Evolutionary conservation across 2,329 filamentous ascomycete genomes (phyloP), one percentile per base, ranked within the genome.

Genomic region (Neopestalotiopsis sp.): DNA sequence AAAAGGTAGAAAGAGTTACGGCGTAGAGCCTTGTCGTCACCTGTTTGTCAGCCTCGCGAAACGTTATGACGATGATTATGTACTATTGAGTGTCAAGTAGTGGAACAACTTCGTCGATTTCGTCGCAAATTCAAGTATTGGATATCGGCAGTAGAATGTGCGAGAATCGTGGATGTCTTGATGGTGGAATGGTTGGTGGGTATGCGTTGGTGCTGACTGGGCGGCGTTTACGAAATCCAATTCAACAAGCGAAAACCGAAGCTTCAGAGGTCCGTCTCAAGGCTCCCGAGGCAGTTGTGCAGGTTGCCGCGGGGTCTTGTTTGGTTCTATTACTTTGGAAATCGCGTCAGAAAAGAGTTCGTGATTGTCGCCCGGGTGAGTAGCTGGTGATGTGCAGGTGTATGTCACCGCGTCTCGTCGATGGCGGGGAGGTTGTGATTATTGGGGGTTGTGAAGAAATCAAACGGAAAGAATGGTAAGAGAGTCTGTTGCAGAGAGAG

Each of bases 281-380:
- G 64, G 45, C 52, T 52, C 45, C 52, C 52, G 24, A 67, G 65
- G 65, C 56, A 67, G 56, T n/a, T 60, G 65, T 67, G 65, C 65
- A 67, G 65, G 65, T 67, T 60, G 56, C 65, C 65, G 30, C 30
- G 49, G 64, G 64, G 52, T 45, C 64, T 57, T 58, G 13, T 62
- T 62, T 34, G 32, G 59, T 34, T 62, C 59, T 20, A 40, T n/a
- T 17, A 40, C 28, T 40, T 62, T 12, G 17, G 34, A 12, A 34
- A n/a, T 38, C 59, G 59, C 59, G 59, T 38, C 5, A 40, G 32
- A 34, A n/a, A 38, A 38, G 9, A 52, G 6, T 52, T 52, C 45
- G 45, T n/a, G 20, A 20, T 9, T 52, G 17, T 52, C 45, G 45
- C 17, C 17, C 7, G 17, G 42, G n/a, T 52, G 45, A 52, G 17